Conservation (phyloP, 345 rosid species). For the Citrus hindsii region DNA sequence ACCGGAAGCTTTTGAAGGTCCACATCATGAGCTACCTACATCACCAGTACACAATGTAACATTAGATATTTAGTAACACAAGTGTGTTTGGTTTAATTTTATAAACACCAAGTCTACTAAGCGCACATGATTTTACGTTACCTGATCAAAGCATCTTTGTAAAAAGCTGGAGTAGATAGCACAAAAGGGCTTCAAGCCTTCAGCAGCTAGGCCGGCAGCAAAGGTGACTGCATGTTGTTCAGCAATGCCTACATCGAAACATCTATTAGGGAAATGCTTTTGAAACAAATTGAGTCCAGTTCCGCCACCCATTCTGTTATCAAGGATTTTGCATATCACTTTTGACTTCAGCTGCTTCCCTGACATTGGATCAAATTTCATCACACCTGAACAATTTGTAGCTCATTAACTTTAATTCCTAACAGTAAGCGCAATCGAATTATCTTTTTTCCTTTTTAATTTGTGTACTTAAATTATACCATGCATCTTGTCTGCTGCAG, state of each 20-base stretch:
- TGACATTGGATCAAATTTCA: constrained; percentile 40
- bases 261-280: constrained; percentile 35
- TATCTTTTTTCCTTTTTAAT: too few relatives aligned
- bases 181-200: constrained; percentile 53
- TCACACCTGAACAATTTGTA: constrained; percentile 29
- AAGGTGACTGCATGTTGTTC: constrained; percentile 57
- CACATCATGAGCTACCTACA: constrained; percentile 49
- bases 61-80: too few relatives aligned
- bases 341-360: constrained; percentile 43
- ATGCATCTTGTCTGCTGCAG: constrained; percentile 48
- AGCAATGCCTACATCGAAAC: constrained; percentile 55
- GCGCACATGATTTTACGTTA: neutral
- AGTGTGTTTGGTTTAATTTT: too few relatives aligned
- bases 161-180: constrained; percentile 55
- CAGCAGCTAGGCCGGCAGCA: constrained; percentile 52
- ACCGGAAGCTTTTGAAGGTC: constrained; percentile 57
- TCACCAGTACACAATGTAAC: neutral
- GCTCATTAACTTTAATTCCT: neutral
- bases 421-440: too few relatives aligned
- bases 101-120: too few relatives aligned
- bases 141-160: constrained; percentile 55
- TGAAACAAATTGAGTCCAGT: constrained; percentile 45
- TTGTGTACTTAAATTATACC: constrained; percentile 18
- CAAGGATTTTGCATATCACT: constrained; percentile 38
- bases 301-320: constrained; percentile 60